Conservation (phyloP, 1,284 basidiomycete genomes). For the Pseudozyma sp. region DNA sequence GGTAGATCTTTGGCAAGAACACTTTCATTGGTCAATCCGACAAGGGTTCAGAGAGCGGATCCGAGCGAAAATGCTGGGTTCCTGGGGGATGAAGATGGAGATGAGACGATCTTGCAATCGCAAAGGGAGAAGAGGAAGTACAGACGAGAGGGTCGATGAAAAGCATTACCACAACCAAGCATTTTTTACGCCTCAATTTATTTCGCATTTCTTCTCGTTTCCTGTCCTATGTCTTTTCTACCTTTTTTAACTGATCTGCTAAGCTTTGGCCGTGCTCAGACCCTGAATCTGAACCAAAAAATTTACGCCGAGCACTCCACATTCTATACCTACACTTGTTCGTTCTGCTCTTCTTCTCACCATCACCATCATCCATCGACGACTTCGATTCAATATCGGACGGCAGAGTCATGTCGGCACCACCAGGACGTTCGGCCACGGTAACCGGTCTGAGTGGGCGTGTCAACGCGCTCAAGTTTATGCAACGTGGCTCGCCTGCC, state of each 20-base stretch:
- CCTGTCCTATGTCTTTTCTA: not conserved
- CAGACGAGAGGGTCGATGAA: not conserved
- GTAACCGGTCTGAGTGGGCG: constrained; percentile 47
- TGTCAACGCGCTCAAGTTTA: constrained; percentile 52
- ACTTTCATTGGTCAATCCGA: constrained; percentile 40
- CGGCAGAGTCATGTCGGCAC: constrained; percentile 25
- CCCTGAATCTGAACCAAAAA: too few relatives aligned
- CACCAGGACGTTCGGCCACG: constrained; percentile 42
- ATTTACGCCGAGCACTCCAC: not conserved
- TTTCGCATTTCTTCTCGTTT: constrained; percentile 1
- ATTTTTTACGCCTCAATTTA: constrained; percentile 8
- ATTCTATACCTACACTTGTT: not conserved
- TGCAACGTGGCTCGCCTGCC: constrained; percentile 42
- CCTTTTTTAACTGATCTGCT: too few relatives aligned
- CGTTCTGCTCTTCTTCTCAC: not conserved
- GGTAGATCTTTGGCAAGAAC: constrained; percentile 12
- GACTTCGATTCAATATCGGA: not conserved
- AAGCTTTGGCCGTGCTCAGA: too few relatives aligned
- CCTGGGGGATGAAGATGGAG: constrained; percentile 25
- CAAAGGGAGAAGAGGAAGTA: not conserved
- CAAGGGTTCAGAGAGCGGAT: constrained; percentile 27
- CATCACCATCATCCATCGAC: constrained; percentile 6
- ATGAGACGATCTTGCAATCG: not conserved
- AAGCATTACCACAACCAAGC: not conserved
- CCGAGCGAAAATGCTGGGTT: constrained; percentile 38